These are phyloP conservation scores for Mrakiaceae sp. DNA, from an alignment of 1,284 basidiomycete species.

Conservation along the genomic window DNA sequence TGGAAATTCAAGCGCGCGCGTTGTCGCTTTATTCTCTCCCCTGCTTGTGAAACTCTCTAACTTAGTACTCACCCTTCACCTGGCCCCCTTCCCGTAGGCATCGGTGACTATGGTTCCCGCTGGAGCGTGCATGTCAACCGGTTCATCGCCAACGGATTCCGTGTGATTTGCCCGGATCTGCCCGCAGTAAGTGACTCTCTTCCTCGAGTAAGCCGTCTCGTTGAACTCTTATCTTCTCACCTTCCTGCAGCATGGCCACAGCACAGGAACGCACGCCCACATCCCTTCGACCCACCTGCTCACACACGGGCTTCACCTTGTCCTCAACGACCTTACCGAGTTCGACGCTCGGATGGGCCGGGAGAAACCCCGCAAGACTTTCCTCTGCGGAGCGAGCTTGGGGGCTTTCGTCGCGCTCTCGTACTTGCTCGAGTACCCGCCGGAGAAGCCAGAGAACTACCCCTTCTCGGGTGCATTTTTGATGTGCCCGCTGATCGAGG, in stretches of 20 bases:
- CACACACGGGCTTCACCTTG: too few relatives aligned
- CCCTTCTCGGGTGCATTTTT: background rate
- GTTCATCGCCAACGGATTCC: constrained; percentile 29
- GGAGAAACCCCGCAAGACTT: constrained; percentile 22
- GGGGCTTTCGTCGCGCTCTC: constrained; percentile 26
- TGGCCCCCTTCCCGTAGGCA: background rate
- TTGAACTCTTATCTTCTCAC: background rate
- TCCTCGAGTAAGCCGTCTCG: background rate
- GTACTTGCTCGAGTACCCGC: constrained; percentile 7
- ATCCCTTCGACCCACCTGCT: constrained; percentile 24
- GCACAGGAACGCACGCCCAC: constrained; percentile 28
- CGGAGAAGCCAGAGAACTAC: background rate
- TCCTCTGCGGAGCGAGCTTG: constrained; percentile 21
- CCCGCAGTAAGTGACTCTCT: constrained; percentile 28
- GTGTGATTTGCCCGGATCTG: constrained; percentile 32
- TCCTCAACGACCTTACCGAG: background rate
- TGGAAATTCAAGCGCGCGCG: background rate
- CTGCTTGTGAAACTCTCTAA: too few relatives aligned
- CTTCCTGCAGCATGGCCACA: constrained; percentile 18
- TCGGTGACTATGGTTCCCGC: constrained; percentile 23
- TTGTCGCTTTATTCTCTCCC: background rate
- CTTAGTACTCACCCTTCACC: background rate
- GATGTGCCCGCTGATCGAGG: constrained; percentile 14
- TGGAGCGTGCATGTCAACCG: constrained; percentile 25
- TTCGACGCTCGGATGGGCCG: constrained; percentile 16